A percentile compares a stretch with the other conserved stretches of the same genome.
Evolutionary conservation across 1,284 basidiomycete species (phyloP).

Genomic region (Leccinum pallidistipes): DNA sequence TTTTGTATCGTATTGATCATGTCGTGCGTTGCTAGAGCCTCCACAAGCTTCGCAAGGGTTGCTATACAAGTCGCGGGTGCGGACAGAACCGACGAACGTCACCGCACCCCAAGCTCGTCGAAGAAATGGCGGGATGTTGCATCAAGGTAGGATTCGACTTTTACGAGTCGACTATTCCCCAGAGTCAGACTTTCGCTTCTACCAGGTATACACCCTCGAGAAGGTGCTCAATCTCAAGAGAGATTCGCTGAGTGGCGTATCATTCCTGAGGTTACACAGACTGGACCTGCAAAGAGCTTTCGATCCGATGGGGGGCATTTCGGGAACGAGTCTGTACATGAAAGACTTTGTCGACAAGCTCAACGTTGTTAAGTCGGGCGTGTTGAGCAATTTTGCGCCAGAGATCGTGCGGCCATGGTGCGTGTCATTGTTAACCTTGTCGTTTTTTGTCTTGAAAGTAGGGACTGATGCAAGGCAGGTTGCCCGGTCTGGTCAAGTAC

Average conservation of each 20-base stretch:
- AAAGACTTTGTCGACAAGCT: constrained; percentile 88
- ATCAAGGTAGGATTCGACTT: constrained; percentile 61
- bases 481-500: constrained; percentile 65
- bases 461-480: constrained; percentile 46
- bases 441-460: not conserved
- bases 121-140: constrained; percentile 89
- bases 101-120: constrained; percentile 81
- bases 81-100: constrained; percentile 82
- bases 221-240: constrained; percentile 90
- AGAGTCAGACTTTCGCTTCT: not conserved
- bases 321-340: constrained; percentile 82
- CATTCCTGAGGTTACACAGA: constrained; percentile 55
- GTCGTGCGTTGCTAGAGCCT: constrained; percentile 19
- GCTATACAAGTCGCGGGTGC: constrained; percentile 75
- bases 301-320: constrained; percentile 63
- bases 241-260: constrained; percentile 71
- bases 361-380: constrained; percentile 72
- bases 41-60: constrained; percentile 39
- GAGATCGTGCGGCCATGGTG: constrained; percentile 75
- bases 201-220: constrained; percentile 90
- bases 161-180: not conserved
- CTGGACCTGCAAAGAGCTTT: constrained; percentile 58
- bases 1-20: not conserved
- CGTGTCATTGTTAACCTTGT: not conserved
- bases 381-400: constrained; percentile 73